Percentiles rank a stretch among this genome's conserved stretches.
Evolutionary conservation across 225 moss, liverwort and hornwort genomes (phyloP).

Genomic region (Rhytidiadelphus loreus): DNA sequence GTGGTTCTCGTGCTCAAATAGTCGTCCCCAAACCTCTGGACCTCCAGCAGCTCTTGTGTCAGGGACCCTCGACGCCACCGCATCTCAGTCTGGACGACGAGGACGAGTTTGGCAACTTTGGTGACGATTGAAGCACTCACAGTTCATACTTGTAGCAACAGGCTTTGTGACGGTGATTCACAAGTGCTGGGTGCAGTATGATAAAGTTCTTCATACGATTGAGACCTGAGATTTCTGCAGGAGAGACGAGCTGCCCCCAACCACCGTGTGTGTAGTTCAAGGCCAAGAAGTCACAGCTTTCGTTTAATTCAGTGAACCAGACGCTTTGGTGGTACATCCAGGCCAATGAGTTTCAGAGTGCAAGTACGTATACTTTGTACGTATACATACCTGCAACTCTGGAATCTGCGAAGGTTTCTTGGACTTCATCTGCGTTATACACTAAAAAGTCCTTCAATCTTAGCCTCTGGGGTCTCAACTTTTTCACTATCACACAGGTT

Average conservation of each 20-base stretch:
- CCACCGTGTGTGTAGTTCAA: neutral
- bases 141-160: neutral
- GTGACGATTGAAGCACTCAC: slow-evolving; percentile 3
- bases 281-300: neutral
- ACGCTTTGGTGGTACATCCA: neutral
- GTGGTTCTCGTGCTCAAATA: slow-evolving; percentile 53
- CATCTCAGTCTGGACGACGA: neutral
- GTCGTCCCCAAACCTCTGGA: slow-evolving; percentile 62
- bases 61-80: slow-evolving; percentile 16
- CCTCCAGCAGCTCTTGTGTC: slow-evolving; percentile 63
- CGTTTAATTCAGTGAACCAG: neutral
- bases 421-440: neutral
- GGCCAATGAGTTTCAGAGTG: neutral
- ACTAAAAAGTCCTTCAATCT: neutral
- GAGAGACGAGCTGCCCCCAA: neutral
- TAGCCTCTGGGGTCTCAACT: neutral
- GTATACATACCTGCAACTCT: neutral
- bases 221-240: neutral
- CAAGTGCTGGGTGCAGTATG: neutral
- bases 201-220: neutral
- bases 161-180: neutral
- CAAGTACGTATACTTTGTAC: neutral
- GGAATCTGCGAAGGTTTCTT: neutral
- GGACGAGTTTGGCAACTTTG: slow-evolving; percentile 31
- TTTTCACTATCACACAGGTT: neutral